Evolutionary conservation across 768 basidiomycete genomes (phyloP).

Genomic region (Russula virescens): DNA sequence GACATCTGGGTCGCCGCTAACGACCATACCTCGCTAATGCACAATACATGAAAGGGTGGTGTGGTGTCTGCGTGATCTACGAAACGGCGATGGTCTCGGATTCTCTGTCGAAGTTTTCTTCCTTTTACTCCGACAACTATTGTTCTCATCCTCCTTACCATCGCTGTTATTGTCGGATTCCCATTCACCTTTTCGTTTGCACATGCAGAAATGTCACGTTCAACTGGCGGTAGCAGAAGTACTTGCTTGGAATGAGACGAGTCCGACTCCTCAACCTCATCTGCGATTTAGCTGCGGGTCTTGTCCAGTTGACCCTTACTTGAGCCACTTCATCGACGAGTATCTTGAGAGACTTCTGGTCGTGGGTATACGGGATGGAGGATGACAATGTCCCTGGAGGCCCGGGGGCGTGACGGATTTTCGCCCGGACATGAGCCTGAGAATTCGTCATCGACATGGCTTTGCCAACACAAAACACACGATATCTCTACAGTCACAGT

Average conservation of each 20-base stretch:
- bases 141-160: background rate
- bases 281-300: background rate
- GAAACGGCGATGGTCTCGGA: background rate
- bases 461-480: background rate
- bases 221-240: background rate
- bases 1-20: background rate
- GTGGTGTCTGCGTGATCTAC: background rate
- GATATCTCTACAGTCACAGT: too few relatives aligned
- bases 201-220: background rate
- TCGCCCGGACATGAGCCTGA: background rate
- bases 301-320: background rate
- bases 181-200: background rate
- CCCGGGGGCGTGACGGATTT: background rate
- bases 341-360: background rate
- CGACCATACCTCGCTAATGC: background rate
- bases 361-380: background rate
- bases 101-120: background rate
- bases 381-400: background rate
- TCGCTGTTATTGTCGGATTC: too few relatives aligned
- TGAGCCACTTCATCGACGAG: background rate
- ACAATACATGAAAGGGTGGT: background rate
- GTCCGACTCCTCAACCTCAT: background rate
- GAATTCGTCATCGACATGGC: background rate
- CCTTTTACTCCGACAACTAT: background rate
- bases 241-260: background rate